Conservation (phyloP, 495 filamentous ascomycete species). For the Jackrogersella multiformis region DNA sequence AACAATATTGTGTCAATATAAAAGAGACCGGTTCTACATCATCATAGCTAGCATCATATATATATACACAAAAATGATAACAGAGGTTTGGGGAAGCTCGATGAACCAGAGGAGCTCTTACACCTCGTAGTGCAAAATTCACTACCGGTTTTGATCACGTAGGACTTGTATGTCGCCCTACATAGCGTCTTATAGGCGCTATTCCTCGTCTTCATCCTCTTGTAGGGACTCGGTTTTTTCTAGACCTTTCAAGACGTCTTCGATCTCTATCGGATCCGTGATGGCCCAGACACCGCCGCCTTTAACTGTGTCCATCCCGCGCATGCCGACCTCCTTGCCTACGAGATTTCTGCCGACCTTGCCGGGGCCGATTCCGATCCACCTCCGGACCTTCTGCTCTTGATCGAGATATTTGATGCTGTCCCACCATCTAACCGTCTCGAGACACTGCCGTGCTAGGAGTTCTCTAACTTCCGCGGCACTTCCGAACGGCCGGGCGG, state of each 20-base stretch:
- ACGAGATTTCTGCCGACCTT: constrained; percentile 95
- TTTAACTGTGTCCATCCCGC: constrained; percentile 75
- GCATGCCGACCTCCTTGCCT: constrained; percentile 93
- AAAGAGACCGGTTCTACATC: neutral
- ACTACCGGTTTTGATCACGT: no score
- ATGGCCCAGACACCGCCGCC: constrained; percentile 96
- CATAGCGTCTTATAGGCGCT: neutral
- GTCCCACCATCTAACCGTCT: constrained; percentile 94
- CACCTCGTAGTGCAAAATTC: neutral
- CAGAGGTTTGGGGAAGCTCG: neutral
- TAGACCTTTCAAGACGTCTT: constrained; percentile 74
- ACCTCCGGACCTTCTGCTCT: constrained; percentile 81
- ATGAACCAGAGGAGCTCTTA: neutral
- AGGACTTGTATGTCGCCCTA: neutral
- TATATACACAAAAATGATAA: neutral
- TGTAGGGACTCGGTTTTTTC: constrained; percentile 72
- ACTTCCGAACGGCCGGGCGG: constrained; percentile 76
- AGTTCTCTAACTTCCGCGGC: constrained; percentile 77
- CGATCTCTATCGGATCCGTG: constrained; percentile 81
- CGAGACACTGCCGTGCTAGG: constrained; percentile 78
- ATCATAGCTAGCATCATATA: neutral
- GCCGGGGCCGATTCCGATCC: constrained; percentile 94
- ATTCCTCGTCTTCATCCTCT: constrained; percentile 58
- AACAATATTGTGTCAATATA: neutral
- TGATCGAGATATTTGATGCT: constrained; percentile 90